A percentile compares a stretch with the other conserved stretches of the same genome.
phyloP scores from a whole-genome alignment of 176 grass and related monocot genomes.

The Luzula sylvatica region DNA sequence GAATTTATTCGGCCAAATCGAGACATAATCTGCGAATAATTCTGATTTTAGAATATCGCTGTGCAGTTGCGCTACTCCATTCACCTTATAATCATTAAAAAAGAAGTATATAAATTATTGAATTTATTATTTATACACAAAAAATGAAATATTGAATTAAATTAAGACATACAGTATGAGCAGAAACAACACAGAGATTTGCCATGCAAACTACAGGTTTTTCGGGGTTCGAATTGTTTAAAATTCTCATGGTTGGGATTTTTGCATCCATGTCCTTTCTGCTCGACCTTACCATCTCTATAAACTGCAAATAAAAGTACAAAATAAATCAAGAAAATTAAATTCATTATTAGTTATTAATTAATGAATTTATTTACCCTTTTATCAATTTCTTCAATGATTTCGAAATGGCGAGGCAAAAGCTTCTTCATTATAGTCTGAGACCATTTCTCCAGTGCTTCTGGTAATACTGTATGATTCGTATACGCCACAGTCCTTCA shows the following conservation, averaged over 20 bases:
- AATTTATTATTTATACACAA: background rate
- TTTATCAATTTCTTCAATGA: slow-evolving; percentile 57
- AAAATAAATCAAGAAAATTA: slow-evolving; percentile 19
- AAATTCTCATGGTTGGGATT: slow-evolving; percentile 27
- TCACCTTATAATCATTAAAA: slow-evolving; percentile 57
- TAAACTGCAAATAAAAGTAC: slow-evolving; percentile 52
- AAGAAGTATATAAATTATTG: slow-evolving; percentile 19
- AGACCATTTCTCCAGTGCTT: slow-evolving; percentile 51
- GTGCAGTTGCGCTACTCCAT: slow-evolving; percentile 47
- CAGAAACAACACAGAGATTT: slow-evolving; percentile 44
- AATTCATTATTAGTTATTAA: background rate
- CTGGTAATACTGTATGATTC: slow-evolving; percentile 46
- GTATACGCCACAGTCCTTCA: slow-evolving; percentile 47
- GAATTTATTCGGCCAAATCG: slow-evolving; percentile 48
- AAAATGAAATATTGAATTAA: slow-evolving; percentile 17
- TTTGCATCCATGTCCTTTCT: slow-evolving; percentile 67
- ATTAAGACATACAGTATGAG: slow-evolving; percentile 31
- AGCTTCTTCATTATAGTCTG: slow-evolving; percentile 46
- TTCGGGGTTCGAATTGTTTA: slow-evolving; percentile 61
- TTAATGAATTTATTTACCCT: slow-evolving; percentile 20
- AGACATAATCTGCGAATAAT: slow-evolving; percentile 38
- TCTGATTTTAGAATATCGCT: slow-evolving; percentile 48
- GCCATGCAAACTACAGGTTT: slow-evolving; percentile 68
- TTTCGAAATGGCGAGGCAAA: slow-evolving; percentile 49
- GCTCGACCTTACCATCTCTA: slow-evolving; percentile 51